Conservation (phyloP, 2,329 filamentous ascomycete species). For the Diatrype stigma region DNA sequence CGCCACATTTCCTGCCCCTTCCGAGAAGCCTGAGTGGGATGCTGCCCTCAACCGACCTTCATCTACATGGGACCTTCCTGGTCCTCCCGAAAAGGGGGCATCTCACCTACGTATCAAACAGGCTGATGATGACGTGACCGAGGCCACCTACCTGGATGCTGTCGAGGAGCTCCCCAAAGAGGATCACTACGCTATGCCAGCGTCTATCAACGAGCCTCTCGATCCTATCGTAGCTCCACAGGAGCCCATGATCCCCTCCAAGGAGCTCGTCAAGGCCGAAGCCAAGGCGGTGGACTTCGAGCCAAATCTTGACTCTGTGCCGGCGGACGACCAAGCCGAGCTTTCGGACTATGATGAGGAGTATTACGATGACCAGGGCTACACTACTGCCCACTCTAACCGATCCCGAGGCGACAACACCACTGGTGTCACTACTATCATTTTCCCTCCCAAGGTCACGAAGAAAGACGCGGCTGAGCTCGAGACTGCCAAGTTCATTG, state of each 20-base stretch:
- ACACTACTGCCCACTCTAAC: slow-evolving; percentile 71
- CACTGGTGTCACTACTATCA: slow-evolving; percentile 43
- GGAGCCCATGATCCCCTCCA: slow-evolving; percentile 2
- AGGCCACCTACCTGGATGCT: slow-evolving; percentile 41
- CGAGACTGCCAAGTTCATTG: slow-evolving; percentile 57
- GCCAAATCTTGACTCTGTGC: slow-evolving; percentile 2
- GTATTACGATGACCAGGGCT: slow-evolving; percentile 62
- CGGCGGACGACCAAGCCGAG: slow-evolving; percentile 34
- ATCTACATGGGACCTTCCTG: slow-evolving; percentile 3
- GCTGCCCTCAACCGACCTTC: slow-evolving; percentile 12
- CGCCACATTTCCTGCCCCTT: not conserved
- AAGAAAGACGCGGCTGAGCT: slow-evolving; percentile 69
- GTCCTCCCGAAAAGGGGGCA: not conserved
- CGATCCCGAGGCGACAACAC: slow-evolving; percentile 66
- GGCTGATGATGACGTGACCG: slow-evolving; percentile 33
- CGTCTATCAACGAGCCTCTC: slow-evolving; percentile 4
- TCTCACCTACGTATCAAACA: slow-evolving; percentile 4
- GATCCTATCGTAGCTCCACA: slow-evolving; percentile 5
- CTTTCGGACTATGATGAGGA: slow-evolving; percentile 63
- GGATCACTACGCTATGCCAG: slow-evolving; percentile 8
- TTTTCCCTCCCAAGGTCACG: slow-evolving; percentile 71
- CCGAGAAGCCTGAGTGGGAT: not conserved
- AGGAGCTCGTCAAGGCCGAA: slow-evolving; percentile 1
- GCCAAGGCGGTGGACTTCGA: slow-evolving; percentile 2
- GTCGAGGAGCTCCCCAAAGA: slow-evolving; percentile 35